Percentiles rank a stretch among this genome's conserved stretches.
phyloP scores from a whole-genome alignment of 208 protist genomes.

The Trypanosoma melophagium region DNA sequence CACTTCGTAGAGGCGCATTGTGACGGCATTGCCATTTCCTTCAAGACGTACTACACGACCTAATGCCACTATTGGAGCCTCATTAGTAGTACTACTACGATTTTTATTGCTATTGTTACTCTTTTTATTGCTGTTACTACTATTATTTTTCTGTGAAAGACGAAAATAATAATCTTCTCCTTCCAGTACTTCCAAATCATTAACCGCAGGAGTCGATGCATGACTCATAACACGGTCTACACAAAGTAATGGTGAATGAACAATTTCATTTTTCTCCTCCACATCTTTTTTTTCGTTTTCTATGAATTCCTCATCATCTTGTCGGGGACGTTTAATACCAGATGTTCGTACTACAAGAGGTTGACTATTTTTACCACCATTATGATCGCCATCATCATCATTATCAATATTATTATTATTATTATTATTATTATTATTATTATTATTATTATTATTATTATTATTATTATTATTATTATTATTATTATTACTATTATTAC shows the following conservation, averaged over 20 bases:
- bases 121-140: neutral
- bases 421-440: neutral
- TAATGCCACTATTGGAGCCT: slow-evolving; percentile 29
- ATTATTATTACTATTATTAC: neutral
- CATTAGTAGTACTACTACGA: neutral
- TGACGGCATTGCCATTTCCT: slow-evolving; percentile 6
- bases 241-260: neutral
- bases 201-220: neutral
- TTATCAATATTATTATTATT: too few relatives aligned
- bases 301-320: neutral
- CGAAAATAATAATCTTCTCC: slow-evolving; percentile 77
- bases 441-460: neutral
- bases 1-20: slow-evolving; percentile 57
- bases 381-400: neutral
- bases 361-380: neutral
- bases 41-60: slow-evolving; percentile 48
- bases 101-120: neutral
- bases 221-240: neutral
- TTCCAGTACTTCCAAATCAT: slow-evolving; percentile 17
- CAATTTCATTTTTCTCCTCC: neutral
- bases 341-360: neutral
- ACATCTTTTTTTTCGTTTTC: slow-evolving; percentile 1
- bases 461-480: neutral
- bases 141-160: neutral
- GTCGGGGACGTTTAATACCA: slow-evolving; percentile 7